phyloP scores from a whole-genome alignment of 2,329 filamentous ascomycete genomes.

The Colletotrichum tanaceti region DNA sequence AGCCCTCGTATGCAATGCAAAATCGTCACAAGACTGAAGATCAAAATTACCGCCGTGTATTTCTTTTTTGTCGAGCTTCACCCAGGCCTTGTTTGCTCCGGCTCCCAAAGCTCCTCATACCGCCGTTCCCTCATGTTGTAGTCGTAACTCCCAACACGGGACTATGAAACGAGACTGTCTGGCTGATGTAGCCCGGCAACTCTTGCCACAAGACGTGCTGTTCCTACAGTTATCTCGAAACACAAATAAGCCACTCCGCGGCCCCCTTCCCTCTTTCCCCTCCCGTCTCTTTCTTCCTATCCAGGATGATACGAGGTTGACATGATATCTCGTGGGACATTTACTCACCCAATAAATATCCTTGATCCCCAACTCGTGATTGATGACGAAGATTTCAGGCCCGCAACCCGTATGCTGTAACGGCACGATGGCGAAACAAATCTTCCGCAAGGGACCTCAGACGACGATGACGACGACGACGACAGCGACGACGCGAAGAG shows the following conservation, averaged over 20 bases:
- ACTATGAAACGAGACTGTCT: background rate
- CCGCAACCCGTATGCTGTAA: conserved; percentile 9
- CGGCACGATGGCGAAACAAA: background rate
- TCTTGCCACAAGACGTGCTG: conserved; percentile 7
- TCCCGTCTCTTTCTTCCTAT: background rate
- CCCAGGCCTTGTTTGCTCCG: conserved; percentile 1
- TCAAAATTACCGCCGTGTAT: conserved; percentile 1
- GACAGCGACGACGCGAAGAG: background rate
- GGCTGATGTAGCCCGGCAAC: background rate
- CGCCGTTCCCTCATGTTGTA: conserved; percentile 32
- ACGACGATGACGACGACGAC: background rate
- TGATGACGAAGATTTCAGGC: background rate
- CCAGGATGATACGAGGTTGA: background rate
- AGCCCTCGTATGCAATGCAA: no score
- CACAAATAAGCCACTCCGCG: conserved; percentile 12
- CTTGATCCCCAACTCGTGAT: background rate
- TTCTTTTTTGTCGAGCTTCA: background rate
- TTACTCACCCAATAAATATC: conserved; percentile 6
- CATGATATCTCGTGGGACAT: conserved; percentile 5
- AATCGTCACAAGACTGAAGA: background rate
- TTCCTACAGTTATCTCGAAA: conserved; percentile 5
- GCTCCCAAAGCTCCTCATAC: conserved; percentile 23
- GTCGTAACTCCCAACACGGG: background rate
- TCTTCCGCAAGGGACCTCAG: background rate
- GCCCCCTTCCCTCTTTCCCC: background rate